These are phyloP conservation scores for Pichia sp. DNA, from an alignment of 1,139 yeast species.

Conservation along the genomic window DNA sequence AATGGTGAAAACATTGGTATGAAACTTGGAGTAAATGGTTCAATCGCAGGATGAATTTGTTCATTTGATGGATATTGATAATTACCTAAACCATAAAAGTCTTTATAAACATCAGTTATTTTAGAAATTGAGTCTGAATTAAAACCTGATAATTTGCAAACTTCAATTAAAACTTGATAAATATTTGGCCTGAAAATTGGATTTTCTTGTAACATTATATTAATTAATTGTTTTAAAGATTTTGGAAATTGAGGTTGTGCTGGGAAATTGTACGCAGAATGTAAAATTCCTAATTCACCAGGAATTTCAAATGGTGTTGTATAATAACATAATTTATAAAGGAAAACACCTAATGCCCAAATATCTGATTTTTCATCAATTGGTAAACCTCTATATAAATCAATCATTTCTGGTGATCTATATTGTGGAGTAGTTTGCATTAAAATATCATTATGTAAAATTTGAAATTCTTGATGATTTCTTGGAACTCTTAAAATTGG, in stretches of 20 bases:
- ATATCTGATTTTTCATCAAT: slow-evolving; percentile 74
- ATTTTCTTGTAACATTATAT: slow-evolving; percentile 59
- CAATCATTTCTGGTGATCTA: slow-evolving; percentile 78
- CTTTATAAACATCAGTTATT: slow-evolving; percentile 23
- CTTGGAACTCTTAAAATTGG: slow-evolving; percentile 58
- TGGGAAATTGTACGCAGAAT: slow-evolving; percentile 57
- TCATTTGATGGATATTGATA: slow-evolving; percentile 25
- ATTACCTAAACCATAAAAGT: slow-evolving; percentile 28
- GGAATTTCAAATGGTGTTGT: slow-evolving; percentile 79
- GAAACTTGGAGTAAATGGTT: slow-evolving; percentile 27
- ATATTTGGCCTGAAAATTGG: slow-evolving; percentile 83
- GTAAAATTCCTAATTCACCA: slow-evolving; percentile 61
- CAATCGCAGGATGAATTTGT: slow-evolving; percentile 25
- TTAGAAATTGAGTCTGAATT: slow-evolving; percentile 12
- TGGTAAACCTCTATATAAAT: slow-evolving; percentile 56
- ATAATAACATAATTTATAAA: slow-evolving; percentile 70
- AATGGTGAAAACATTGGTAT: slow-evolving; percentile 28
- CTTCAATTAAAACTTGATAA: slow-evolving; percentile 54
- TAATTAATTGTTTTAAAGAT: slow-evolving; percentile 52
- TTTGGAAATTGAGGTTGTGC: slow-evolving; percentile 38
- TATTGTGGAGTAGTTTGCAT: slow-evolving; percentile 81
- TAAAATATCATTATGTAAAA: slow-evolving; percentile 59
- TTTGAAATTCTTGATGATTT: slow-evolving; percentile 53
- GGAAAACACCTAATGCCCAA: slow-evolving; percentile 78
- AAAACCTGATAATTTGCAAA: slow-evolving; percentile 47